Evolutionary conservation across 306 rosid species (phyloP), one percentile per base, ranked within the genome.

Genomic region (Vigna nakashimae): DNA sequence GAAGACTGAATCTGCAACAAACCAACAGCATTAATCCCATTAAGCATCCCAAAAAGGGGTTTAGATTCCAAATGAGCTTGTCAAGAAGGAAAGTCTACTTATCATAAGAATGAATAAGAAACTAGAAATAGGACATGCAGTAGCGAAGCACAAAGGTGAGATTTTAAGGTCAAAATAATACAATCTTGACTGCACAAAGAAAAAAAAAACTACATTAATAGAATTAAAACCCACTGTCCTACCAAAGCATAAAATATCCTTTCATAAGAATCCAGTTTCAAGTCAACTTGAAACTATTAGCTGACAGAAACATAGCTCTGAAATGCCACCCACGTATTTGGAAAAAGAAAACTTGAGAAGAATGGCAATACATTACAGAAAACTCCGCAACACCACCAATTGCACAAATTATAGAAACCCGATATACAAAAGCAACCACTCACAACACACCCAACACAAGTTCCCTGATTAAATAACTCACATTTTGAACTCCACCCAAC

Each of bases 391-490:
- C 9, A 53, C 12, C 65, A 30, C 32, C 38, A 75, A 7, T 16
- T 32, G 24, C 40, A 34, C 38, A 36, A 20, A 18, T 55, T 16
- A 38, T 0, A 30, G 26, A 59, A 79, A 66, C 71, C 12, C 52
- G 43, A 60, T 48, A 79, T 18, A 79, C 52, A 63, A 46, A 75
- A 24, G 58, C 22, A 30, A 55, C 71, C 71, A 45, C 58, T 74
- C 64, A 26, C 22, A 17, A 40, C 38, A 13, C 30, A 24, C 59
- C 65, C 55, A 65, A 56, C 26, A 57, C 36, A 20, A 65, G 32
- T 26, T 14, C 65, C 65, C 70, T 65, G 71, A 52, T 52, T 38
- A 77, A 58, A 32, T 24, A 71, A 56, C 65, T 26, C 50, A 45
- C 46, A 63, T 67, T 45, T 58, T 34, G 68, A 65, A 71, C 72